Evolutionary conservation across 352 stramenopile genomes (phyloP), one percentile per base, ranked within the genome.

Genomic region (Blastocystis sp.): DNA sequence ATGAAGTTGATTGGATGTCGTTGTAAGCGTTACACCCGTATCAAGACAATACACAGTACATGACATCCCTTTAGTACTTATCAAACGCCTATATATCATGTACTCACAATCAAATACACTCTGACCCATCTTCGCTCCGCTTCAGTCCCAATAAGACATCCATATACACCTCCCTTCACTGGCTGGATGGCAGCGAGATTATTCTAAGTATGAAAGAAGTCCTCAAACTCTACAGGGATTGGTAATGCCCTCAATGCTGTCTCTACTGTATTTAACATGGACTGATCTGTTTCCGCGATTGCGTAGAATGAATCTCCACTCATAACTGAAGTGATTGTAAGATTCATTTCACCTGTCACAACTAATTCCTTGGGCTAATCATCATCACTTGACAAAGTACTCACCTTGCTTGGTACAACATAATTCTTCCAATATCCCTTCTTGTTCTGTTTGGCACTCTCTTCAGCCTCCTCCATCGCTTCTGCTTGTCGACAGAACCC

Each of bases 241-340:
- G 53, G 44, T 42, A 90, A 44, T 13, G 30, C 1, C 9, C 3
- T 7, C n/a, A 90, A 35, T 13, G 44, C 53, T 24, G 30, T 35
- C 19, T 89, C 54, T 6, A 90, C 53, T 13, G 19, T 27, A 13
- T 22, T n/a, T 59, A 90, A 44, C 3, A 24, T 11, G 11, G 54
- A 19, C 6, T 27, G n/a, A 56, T 98, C 94, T 1, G 91, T 92
- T 48, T 95, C 92, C 70, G 97, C 94, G 79, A 97, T 94, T 62
- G 96, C 95, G 92, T 95, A 98, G 88, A 98, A 98, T 73, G 95
- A 93, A 35, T 94, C 95, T 64, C 94, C 96, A 79, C 95, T 93
- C 11, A 95, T 92, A 87, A 98, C 98, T 90, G 98, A 95, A 79
- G 95, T 97, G 22, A 98, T 92, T 90, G 96, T 95, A 56, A 95